These are phyloP conservation scores for Sporothrix mexicana DNA, from an alignment of 2,329 filamentous ascomycete genomes.

Conservation along the genomic window DNA sequence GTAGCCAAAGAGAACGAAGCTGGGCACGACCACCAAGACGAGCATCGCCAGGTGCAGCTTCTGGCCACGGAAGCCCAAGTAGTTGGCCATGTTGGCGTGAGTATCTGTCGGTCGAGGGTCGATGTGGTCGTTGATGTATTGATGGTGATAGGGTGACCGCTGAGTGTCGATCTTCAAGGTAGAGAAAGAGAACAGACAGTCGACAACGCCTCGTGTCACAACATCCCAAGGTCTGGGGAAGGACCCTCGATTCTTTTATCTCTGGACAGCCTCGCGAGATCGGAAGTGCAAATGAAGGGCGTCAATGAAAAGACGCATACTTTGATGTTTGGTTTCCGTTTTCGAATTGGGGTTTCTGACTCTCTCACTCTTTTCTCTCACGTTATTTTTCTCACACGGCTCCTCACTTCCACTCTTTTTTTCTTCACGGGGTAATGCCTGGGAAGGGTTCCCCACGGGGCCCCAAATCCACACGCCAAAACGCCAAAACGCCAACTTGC, in stretches of 20 bases:
- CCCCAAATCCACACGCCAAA: conserved; percentile 1
- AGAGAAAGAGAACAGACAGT: neutral
- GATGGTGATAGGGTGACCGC: neutral
- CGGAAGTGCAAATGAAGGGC: too few relatives aligned
- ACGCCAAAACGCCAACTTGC: neutral
- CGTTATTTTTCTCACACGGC: neutral
- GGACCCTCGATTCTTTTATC: conserved; percentile 20
- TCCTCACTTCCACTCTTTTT: conserved; percentile 1
- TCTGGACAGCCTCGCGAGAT: neutral
- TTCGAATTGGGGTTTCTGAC: too few relatives aligned
- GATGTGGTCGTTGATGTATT: neutral
- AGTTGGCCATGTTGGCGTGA: neutral
- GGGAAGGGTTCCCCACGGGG: conserved; percentile 19
- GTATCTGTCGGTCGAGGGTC: neutral
- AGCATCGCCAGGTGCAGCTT: conserved; percentile 27
- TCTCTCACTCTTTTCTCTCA: neutral
- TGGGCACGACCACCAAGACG: conserved; percentile 10
- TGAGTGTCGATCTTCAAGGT: neutral
- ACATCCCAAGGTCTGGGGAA: conserved; percentile 13
- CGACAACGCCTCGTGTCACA: neutral
- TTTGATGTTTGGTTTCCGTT: neutral
- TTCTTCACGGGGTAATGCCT: neutral
- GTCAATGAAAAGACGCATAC: too few relatives aligned
- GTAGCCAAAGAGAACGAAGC: conserved; percentile 26
- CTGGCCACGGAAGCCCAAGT: conserved; percentile 23